These are phyloP conservation scores for Volvox carteri DNA, from an alignment of 163 green algal genomes.

Conservation along the genomic window DNA sequence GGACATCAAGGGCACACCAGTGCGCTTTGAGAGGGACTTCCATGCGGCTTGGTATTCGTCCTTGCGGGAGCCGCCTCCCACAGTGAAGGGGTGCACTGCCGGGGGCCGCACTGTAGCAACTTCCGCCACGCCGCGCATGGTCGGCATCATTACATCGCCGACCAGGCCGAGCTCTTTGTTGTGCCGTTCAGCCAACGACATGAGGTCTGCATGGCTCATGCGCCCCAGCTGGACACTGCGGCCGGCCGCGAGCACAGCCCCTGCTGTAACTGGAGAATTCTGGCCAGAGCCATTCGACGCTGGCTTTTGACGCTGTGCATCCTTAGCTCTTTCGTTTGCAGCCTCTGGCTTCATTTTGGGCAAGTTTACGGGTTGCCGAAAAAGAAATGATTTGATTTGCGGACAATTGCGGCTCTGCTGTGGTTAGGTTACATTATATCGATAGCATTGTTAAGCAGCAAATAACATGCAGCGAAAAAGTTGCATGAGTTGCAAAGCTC, in stretches of 20 bases:
- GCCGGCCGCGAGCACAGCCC: background rate
- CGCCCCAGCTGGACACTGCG: background rate
- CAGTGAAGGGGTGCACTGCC: slow-evolving; percentile 32
- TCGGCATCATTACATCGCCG: slow-evolving; percentile 28
- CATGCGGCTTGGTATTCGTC: slow-evolving; percentile 40
- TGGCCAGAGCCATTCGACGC: background rate
- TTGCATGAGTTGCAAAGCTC: too few species aligned
- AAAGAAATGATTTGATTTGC: too few species aligned
- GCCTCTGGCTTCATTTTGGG: background rate
- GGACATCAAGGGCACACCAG: background rate
- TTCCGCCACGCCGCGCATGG: slow-evolving; percentile 10
- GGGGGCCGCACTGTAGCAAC: slow-evolving; percentile 18
- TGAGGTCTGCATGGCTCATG: slow-evolving; percentile 42
- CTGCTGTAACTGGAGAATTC: background rate
- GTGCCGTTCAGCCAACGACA: background rate
- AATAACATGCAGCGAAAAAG: too few species aligned
- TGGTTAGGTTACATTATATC: too few species aligned
- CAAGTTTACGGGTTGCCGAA: background rate
- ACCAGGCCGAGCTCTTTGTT: slow-evolving; percentile 12
- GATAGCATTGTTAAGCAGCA: too few species aligned
- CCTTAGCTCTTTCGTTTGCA: background rate
- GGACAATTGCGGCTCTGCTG: too few species aligned
- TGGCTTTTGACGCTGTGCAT: background rate
- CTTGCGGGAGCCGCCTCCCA: slow-evolving; percentile 28
- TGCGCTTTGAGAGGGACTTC: slow-evolving; percentile 34